Evolutionary conservation across 768 basidiomycete species (phyloP).

Genomic region (Rhodosporidiobolus sp.): DNA sequence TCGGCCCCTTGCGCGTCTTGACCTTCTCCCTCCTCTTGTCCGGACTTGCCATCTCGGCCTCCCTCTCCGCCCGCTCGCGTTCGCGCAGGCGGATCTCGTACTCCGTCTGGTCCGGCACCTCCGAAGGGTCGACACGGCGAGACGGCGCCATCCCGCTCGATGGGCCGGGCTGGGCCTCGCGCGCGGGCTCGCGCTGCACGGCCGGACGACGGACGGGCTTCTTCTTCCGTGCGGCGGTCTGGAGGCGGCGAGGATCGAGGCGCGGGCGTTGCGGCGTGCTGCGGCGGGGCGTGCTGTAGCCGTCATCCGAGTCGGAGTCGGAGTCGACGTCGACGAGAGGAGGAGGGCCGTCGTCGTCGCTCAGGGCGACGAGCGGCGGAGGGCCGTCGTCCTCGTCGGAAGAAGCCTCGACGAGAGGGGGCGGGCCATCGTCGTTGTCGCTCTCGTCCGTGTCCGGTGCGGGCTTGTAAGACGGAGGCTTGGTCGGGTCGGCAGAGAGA

Average conservation of each 20-base stretch:
- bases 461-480: not conserved
- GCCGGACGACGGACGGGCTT: too few relatives aligned
- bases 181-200: too few relatives aligned
- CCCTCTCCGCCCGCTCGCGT: not conserved
- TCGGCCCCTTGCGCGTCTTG: constrained; percentile 3
- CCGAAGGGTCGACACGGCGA: too few relatives aligned
- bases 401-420: not conserved
- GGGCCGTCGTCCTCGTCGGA: not conserved
- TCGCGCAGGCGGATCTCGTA: not conserved
- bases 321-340: not conserved
- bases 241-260: too few relatives aligned
- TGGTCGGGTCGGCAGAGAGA: not conserved
- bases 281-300: not conserved
- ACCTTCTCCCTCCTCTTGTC: not conserved
- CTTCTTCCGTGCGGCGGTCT: too few relatives aligned
- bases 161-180: too few relatives aligned
- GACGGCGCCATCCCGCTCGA: too few relatives aligned
- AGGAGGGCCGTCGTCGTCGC: not conserved
- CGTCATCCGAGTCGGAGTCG: not conserved
- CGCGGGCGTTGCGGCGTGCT: not conserved
- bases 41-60: not conserved
- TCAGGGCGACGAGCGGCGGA: too few relatives aligned
- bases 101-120: too few relatives aligned
- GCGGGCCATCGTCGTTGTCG: not conserved
- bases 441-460: too few relatives aligned